Evolutionary conservation across 768 basidiomycete genomes (phyloP), one percentile per base, ranked within the genome.

Genomic region (Phylloporus sp.): DNA sequence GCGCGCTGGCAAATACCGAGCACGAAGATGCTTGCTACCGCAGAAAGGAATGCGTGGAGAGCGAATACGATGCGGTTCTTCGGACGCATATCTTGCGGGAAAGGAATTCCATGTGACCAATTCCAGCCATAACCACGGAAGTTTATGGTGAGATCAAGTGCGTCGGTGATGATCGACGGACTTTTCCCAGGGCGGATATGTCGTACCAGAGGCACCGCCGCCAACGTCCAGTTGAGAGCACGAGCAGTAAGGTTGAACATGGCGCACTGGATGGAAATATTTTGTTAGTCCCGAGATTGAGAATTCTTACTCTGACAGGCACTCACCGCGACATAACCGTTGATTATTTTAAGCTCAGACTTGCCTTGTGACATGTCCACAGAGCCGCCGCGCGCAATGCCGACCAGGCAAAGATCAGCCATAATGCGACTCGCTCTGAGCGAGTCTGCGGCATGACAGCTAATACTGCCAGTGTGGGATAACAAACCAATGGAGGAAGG

Each of bases 101-200:
- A 29, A 43, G 60, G 45, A 8, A 60, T 12, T 28, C 60, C 55
- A 27, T 64, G 56, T 1, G 82, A 80, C 78, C 81, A 85, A 38
- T 76, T 36, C 35, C 35, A 36, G n/a, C 35, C 35, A 18, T 36
- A 36, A 18, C 35, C 35, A 20, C 35, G 35, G 13, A 81, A 58
- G 53, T 76, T 82, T 57, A 66, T 70, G 23, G 56, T 57, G 22
- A 87, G 72, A 48, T 86, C 82, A 12, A 75, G 57, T 2, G 77
- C 76, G 50, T 86, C 76, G 32, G 49, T 35, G 34, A 52, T 20
- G 39, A 34, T 31, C 3, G 56, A 51, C 6, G 43, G 24, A 20
- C 43, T 18, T 2, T 46, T 48, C 13, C 26, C 32, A 23, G 55
- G 60, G 28, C 53, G 55, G 22, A 50, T 18, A n/a, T 44, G 39